Percentiles rank a stretch among this genome's conserved stretches.
Conservation (phyloP, 768 basidiomycete genomes). For the Leucocoprinus sp. region DNA sequence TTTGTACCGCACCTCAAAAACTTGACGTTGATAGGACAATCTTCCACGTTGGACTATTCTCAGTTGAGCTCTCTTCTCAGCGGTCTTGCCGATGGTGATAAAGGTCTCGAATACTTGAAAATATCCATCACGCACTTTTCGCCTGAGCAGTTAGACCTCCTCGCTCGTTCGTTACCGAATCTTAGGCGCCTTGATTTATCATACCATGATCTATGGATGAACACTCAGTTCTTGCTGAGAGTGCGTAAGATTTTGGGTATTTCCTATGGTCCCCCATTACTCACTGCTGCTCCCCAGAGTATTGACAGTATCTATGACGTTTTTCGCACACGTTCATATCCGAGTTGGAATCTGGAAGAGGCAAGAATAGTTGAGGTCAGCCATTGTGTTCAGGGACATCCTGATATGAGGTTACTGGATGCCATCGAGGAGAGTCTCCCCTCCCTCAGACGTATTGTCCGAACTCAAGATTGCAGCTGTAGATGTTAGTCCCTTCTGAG, state of each 20-base stretch:
- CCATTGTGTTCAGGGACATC: conserved; percentile 1
- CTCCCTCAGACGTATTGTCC: conserved; percentile 26
- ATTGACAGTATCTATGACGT: neutral
- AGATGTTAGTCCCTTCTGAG: neutral
- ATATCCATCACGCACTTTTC: conserved; percentile 1
- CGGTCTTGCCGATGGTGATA: conserved; percentile 1
- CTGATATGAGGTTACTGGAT: conserved; percentile 1
- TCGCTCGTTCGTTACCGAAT: conserved; percentile 1
- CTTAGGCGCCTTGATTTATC: conserved; percentile 1
- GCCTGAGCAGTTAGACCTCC: neutral
- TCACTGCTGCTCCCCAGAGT: neutral
- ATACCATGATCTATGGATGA: neutral
- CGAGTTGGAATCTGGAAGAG: conserved; percentile 4
- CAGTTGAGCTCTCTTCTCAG: neutral
- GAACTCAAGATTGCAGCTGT: conserved; percentile 19
- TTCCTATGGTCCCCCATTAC: neutral
- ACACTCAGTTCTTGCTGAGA: neutral
- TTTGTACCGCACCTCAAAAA: conserved; percentile 8
- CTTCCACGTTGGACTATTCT: conserved; percentile 1
- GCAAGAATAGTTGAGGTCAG: neutral
- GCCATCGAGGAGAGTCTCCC: neutral
- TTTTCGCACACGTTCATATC: neutral
- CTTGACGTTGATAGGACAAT: neutral
- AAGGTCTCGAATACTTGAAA: conserved; percentile 3
- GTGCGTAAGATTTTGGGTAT: neutral